A percentile compares a stretch with the other conserved stretches of the same genome.
phyloP scores from a whole-genome alignment of 2,329 filamentous ascomycete genomes.

The Canariomyces notabilis region DNA sequence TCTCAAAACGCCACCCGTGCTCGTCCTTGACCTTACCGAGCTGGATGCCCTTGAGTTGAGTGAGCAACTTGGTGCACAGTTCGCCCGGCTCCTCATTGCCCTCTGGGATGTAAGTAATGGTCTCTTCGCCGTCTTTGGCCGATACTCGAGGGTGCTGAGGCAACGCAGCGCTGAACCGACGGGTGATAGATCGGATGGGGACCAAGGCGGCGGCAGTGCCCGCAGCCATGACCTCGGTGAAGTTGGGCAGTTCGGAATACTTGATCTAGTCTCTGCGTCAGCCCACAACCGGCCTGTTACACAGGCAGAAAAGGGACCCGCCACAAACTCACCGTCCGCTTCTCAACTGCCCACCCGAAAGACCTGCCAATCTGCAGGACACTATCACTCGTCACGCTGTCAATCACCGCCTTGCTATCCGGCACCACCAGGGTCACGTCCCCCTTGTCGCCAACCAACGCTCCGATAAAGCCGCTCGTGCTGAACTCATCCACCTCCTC shows the following conservation, averaged over 20 bases:
- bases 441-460: conserved; percentile 54
- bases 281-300: neutral
- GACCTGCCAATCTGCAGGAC: conserved; percentile 68
- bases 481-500: conserved; percentile 93
- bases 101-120: conserved; percentile 50
- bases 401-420: conserved; percentile 80
- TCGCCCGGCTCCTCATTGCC: conserved; percentile 65
- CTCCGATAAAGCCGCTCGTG: conserved; percentile 88
- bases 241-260: conserved; percentile 57
- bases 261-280: conserved; percentile 31
- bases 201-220: conserved; percentile 89
- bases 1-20: conserved; percentile 63
- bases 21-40: conserved; percentile 70
- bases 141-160: conserved; percentile 38
- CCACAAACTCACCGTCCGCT: conserved; percentile 52
- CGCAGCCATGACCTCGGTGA: conserved; percentile 81
- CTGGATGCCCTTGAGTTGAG: conserved; percentile 79
- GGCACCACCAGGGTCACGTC: conserved; percentile 75
- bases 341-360: conserved; percentile 82
- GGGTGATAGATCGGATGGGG: conserved; percentile 85
- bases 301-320: neutral
- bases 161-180: conserved; percentile 41
- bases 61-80: conserved; percentile 65
- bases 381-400: conserved; percentile 77
- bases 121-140: conserved; percentile 40